These are phyloP conservation scores for Sistotremastrum suecicum DNA, from an alignment of 768 basidiomycete species.

Conservation along the genomic window DNA sequence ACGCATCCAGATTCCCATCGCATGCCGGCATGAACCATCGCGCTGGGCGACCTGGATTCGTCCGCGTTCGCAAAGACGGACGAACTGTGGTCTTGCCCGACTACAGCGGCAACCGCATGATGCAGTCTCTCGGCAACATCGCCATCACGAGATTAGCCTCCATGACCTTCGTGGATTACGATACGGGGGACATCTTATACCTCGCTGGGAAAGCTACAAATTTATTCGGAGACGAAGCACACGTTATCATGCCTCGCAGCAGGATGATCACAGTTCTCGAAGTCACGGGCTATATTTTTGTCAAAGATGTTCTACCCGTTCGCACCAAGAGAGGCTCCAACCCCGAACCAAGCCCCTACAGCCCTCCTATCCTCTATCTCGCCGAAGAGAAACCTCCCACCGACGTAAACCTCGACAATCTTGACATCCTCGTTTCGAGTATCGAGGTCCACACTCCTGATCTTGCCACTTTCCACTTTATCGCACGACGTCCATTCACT, in stretches of 20 bases:
- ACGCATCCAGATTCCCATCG: slow-evolving; percentile 31
- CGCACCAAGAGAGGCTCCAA: slow-evolving; percentile 25
- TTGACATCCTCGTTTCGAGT: not conserved
- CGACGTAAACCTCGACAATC: slow-evolving; percentile 1
- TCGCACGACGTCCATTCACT: slow-evolving; percentile 16
- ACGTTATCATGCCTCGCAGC: slow-evolving; percentile 39
- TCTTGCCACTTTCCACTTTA: slow-evolving; percentile 44
- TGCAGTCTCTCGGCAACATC: slow-evolving; percentile 53
- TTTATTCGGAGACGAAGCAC: slow-evolving; percentile 32
- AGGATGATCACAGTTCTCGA: slow-evolving; percentile 33
- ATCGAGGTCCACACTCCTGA: slow-evolving; percentile 30
- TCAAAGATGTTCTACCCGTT: slow-evolving; percentile 39
- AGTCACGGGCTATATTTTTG: slow-evolving; percentile 38
- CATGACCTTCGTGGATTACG: slow-evolving; percentile 41
- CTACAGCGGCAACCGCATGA: slow-evolving; percentile 44
- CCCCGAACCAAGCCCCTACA: slow-evolving; percentile 34
- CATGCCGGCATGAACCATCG: slow-evolving; percentile 53
- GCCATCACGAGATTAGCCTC: slow-evolving; percentile 41
- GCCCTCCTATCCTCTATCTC: slow-evolving; percentile 39
- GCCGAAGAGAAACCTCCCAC: slow-evolving; percentile 27
- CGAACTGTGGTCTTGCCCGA: slow-evolving; percentile 46
- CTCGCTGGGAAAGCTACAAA: slow-evolving; percentile 43
- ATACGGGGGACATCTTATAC: slow-evolving; percentile 43
- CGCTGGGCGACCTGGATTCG: slow-evolving; percentile 47
- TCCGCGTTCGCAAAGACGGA: slow-evolving; percentile 41